Percentiles rank a stretch among this genome's conserved stretches.
These are phyloP conservation scores for Acanthamoeba triangularis DNA, from an alignment of 208 protist genomes.

Conservation along the genomic window DNA sequence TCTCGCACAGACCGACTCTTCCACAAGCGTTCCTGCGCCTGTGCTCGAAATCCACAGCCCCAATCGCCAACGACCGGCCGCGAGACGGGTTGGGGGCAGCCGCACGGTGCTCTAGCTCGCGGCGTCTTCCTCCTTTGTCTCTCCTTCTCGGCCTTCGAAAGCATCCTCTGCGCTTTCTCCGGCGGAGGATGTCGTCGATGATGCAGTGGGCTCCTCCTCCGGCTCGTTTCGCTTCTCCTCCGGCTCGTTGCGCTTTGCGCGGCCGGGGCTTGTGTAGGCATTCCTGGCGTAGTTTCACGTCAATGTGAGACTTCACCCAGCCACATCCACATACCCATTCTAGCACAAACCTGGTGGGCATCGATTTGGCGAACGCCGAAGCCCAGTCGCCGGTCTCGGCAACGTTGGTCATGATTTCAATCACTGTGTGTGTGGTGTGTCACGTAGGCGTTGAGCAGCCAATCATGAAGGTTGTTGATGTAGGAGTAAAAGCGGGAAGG, in stretches of 20 bases:
- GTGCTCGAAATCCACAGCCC: too few relatives aligned
- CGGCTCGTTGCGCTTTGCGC: background rate
- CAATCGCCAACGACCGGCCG: too few relatives aligned
- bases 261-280: background rate
- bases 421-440: background rate
- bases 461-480: too few relatives aligned
- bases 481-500: background rate
- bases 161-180: background rate
- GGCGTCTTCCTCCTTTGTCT: background rate
- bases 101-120: too few relatives aligned
- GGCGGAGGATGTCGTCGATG: background rate
- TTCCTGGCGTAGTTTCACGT: background rate
- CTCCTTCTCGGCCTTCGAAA: background rate
- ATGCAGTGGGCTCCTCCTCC: too few relatives aligned
- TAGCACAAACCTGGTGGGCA: background rate
- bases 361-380: background rate
- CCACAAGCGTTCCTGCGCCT: too few relatives aligned
- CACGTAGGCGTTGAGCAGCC: background rate
- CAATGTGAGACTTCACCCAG: background rate
- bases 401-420: constrained; percentile 66
- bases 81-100: too few relatives aligned
- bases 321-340: background rate
- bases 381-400: constrained; percentile 54
- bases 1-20: too few relatives aligned
- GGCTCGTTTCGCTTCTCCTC: background rate